phyloP scores from a whole-genome alignment of 2,329 filamentous ascomycete species.

The Rutstroemia sp. region DNA sequence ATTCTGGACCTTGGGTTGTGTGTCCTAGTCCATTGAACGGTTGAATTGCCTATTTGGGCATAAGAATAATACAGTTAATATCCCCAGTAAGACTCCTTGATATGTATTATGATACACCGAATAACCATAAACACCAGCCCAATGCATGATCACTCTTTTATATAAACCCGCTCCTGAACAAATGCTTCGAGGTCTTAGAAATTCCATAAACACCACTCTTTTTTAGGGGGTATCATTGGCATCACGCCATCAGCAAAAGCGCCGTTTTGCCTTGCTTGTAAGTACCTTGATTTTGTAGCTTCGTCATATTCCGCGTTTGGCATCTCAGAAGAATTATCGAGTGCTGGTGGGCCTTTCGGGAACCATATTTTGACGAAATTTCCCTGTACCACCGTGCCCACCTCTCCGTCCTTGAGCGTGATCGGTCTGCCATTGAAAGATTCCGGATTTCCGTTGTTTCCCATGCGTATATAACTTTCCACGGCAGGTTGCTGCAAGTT shows the following conservation, averaged over 20 bases:
- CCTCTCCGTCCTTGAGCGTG: constrained; percentile 45
- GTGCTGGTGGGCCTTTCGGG: constrained; percentile 59
- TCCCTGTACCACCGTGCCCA: constrained; percentile 47
- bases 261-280: constrained; percentile 55
- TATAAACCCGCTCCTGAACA: neutral
- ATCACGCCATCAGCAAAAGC: constrained; percentile 64
- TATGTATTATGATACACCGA: neutral
- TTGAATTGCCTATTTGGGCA: neutral
- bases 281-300: constrained; percentile 55
- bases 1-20: neutral
- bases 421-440: constrained; percentile 60
- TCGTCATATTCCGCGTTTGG: constrained; percentile 50
- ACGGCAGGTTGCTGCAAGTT: constrained; percentile 12
- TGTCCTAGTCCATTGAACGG: no score
- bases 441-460: constrained; percentile 34
- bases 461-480: constrained; percentile 18
- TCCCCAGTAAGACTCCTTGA: no score
- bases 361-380: constrained; percentile 63
- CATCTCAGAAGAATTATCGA: constrained; percentile 56
- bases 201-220: constrained; percentile 68
- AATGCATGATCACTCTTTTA: constrained; percentile 6
- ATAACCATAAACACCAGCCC: constrained; percentile 11
- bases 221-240: constrained; percentile 69
- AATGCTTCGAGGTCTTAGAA: constrained; percentile 40
- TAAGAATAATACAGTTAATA: no score